Percentiles rank a stretch among this genome's conserved stretches.
Conservation (phyloP, 225 moss, liverwort and hornwort genomes). For the Physcomitrellopsis africana region DNA sequence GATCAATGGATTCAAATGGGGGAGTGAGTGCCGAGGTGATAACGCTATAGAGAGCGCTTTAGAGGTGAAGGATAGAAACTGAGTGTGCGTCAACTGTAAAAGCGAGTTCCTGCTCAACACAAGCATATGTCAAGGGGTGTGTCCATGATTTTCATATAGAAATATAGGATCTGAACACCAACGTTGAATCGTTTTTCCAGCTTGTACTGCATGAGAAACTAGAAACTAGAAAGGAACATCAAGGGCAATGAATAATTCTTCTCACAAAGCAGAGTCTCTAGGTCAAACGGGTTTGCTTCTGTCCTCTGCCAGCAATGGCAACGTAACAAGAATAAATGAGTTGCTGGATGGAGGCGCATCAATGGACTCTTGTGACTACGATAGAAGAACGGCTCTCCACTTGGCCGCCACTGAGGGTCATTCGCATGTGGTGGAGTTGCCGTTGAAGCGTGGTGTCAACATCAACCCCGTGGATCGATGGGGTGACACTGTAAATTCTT, state of each 20-base stretch:
- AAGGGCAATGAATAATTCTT: slow-evolving; percentile 25
- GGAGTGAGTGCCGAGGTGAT: background rate
- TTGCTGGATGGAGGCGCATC: slow-evolving; percentile 42
- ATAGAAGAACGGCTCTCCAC: slow-evolving; percentile 48
- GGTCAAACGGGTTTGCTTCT: slow-evolving; percentile 41
- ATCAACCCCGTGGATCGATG: slow-evolving; percentile 49
- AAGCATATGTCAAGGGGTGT: background rate
- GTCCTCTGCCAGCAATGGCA: slow-evolving; percentile 36
- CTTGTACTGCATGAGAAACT: background rate
- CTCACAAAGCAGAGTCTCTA: slow-evolving; percentile 17
- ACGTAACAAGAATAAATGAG: slow-evolving; percentile 25
- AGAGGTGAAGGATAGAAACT: background rate
- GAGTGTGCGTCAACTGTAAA: background rate
- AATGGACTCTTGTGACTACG: slow-evolving; percentile 38
- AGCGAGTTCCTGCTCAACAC: too few relatives aligned
- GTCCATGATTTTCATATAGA: background rate
- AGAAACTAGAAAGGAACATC: slow-evolving; percentile 6
- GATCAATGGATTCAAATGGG: background rate
- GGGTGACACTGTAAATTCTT: slow-evolving; percentile 49
- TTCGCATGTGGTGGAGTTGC: slow-evolving; percentile 41
- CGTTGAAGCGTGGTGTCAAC: slow-evolving; percentile 40
- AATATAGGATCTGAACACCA: background rate
- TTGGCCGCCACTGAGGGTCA: slow-evolving; percentile 55
- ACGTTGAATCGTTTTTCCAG: background rate
- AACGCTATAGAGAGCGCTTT: background rate